These are phyloP conservation scores for Ilex aquifolium DNA, from an alignment of 257 asterid genomes.

Conservation along the genomic window DNA sequence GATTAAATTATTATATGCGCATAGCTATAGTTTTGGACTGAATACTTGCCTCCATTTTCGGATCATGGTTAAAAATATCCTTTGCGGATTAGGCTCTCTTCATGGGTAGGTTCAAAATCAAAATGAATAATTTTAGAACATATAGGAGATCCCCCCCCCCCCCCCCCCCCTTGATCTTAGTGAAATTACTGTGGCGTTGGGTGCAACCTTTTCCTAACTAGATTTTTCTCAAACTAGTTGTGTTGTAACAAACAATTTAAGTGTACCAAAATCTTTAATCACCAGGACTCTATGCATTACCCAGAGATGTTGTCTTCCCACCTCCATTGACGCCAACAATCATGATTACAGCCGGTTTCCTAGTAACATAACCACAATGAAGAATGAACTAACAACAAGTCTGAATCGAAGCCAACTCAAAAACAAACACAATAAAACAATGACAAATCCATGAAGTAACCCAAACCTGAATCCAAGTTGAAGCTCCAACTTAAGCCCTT, in stretches of 20 bases:
- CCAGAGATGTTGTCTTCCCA: slow-evolving; percentile 95
- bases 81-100: no score
- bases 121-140: no score
- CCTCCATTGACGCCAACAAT: slow-evolving; percentile 99
- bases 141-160: no score
- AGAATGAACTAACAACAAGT: slow-evolving; percentile 24
- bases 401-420: neutral
- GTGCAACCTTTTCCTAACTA: no score
- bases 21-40: no score
- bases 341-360: slow-evolving; percentile 96
- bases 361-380: slow-evolving; percentile 25
- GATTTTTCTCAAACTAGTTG: neutral
- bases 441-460: slow-evolving; percentile 11
- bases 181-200: no score
- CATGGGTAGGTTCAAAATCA: no score
- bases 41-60: no score
- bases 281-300: slow-evolving; percentile 35
- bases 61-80: no score
- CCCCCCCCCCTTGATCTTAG: no score
- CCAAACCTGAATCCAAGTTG: slow-evolving; percentile 80
- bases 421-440: slow-evolving; percentile 1
- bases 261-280: neutral
- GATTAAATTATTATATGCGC: no score
- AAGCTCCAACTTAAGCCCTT: slow-evolving; percentile 80
- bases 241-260: neutral